Evolutionary conservation across 352 stramenopile species (phyloP), one percentile per base, ranked within the genome.

Genomic region (Phytophthora idaei): DNA sequence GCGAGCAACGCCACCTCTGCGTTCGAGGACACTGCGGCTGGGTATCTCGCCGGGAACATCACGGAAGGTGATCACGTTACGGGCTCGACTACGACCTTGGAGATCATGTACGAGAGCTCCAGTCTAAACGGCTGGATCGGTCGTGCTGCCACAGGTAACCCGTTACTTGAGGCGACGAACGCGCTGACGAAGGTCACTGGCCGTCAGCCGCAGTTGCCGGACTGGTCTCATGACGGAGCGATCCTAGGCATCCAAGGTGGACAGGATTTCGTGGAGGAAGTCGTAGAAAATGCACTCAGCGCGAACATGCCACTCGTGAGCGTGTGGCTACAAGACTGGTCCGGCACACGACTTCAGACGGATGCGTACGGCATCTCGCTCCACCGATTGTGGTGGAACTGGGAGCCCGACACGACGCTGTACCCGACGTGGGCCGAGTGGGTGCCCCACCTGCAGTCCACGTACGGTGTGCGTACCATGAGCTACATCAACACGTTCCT

Each of bases 401-500:
- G 66, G 66, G 66, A 69, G 28, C 54, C 66, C 11, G 66, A 73
- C 42, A 50, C 60, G n/a, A 73, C 66, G 14, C 41, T 73, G n/a
- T 73, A 73, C 41, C 59, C 65, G 53, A 65, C 65, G 34, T 73
- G 66, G 66, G 47, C 54, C 0, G 54, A 69, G 27, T 74, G 66
- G 66, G 66, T 70, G 11, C 66, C 66, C 5, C 66, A 70, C 37
- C 21, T 74, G 27, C 61, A 57, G 6, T 55, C 60, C 12, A 56
- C 42, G 2, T 74, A 59, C 37, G 41, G 41, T 6, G 64, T 67
- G n/a, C 64, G 64, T 45, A 71, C 64, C 34, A 58, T 74, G 60
- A 74, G 61, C 55, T 74, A 74, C 48, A 58, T 74, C 42, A 74
- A 74, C 42, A 74, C 66, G 15, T 74, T 70, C 41, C n/a, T 47